Evolutionary conservation across 2,329 filamentous ascomycete genomes (phyloP), one percentile per base, ranked within the genome.

Genomic region (Dothideomycetes sp.): DNA sequence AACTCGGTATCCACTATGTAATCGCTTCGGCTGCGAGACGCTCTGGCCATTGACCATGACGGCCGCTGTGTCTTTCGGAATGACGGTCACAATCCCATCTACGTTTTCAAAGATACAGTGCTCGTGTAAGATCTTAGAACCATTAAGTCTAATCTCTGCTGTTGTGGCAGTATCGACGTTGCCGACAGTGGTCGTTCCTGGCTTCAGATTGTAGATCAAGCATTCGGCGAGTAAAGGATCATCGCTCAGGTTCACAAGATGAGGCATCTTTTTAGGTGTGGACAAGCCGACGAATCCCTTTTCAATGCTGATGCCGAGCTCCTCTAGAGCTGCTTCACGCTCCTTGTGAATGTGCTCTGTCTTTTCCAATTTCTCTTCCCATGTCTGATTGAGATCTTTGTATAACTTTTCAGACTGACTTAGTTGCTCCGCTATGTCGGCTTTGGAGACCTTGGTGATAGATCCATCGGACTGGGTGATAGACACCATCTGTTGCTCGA

Each of bases 261-360:
- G 91, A 7, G 91, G 91, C 85, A 96, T 98, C 64, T 95, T 95
- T 67, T 98, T 98, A 1, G 91, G 91, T 15, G 88, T 96, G 44
- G 86, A 89, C 45, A 98, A 68, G 11, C 91, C 91, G 45, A 98
- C 81, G 55, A 95, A 95, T 5, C 91, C 91, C 61, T 98, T 98
- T 58, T 98, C 91, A 49, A 98, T 98, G 61, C 88, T 96, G 63
- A 98, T 96, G 48, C 91, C 91, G 32, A 98, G 73, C 59, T 98
- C 91, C 65, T 98, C 91, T 34, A 98, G 68, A 8, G 91, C 91
- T 35, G 87, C 79, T 62, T 98, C 91, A 49, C 91, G 79, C 62
- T 98, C 91, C 58, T 94, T 95, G 68, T 98, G 91, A 40, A 98
- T 96, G 51, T 89, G 79, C 59, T 98, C 91, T 0, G 91, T 98